phyloP scores from a whole-genome alignment of 1,139 yeast species.

The Protomyces pachydermus region DNA sequence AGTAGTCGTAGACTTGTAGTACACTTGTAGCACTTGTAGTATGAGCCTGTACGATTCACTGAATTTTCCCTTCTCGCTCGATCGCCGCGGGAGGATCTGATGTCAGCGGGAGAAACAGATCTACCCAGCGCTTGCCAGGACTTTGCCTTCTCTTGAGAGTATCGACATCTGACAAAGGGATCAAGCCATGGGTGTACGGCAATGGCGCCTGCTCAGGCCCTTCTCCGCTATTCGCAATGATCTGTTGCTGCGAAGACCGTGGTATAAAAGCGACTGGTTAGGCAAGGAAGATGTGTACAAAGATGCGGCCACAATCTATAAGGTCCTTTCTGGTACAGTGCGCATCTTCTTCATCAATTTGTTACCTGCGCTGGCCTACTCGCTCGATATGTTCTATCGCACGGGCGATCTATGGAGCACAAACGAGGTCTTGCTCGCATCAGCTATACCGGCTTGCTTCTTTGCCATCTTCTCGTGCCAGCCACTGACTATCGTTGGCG shows the following conservation, averaged over 20 bases:
- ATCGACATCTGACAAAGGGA: too few species aligned
- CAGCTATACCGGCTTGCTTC: slow-evolving; percentile 82
- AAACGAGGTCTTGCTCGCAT: slow-evolving; percentile 76
- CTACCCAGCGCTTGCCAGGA: too few species aligned
- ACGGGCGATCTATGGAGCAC: slow-evolving; percentile 84
- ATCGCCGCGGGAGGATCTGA: too few species aligned
- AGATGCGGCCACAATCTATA: slow-evolving; percentile 71
- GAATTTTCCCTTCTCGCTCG: too few species aligned
- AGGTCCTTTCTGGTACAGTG: slow-evolving; percentile 53
- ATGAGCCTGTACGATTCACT: too few species aligned
- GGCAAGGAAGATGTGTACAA: slow-evolving; percentile 85
- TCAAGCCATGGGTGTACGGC: slow-evolving; percentile 1
- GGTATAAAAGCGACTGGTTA: slow-evolving; percentile 65
- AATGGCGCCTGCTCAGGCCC: slow-evolving; percentile 18
- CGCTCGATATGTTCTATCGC: slow-evolving; percentile 90
- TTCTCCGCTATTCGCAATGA: slow-evolving; percentile 53
- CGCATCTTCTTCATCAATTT: slow-evolving; percentile 37
- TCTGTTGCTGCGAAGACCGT: slow-evolving; percentile 54
- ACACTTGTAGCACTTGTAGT: too few species aligned
- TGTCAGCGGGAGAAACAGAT: too few species aligned
- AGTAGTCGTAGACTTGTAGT: too few species aligned
- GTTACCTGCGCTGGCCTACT: slow-evolving; percentile 91
- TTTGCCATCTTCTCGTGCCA: slow-evolving; percentile 86
- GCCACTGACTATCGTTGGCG: slow-evolving; percentile 95
- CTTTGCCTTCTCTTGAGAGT: too few species aligned